Evolutionary conservation across 257 asterid species (phyloP), one percentile per base, ranked within the genome.

Genomic region (Petunia axillaris): DNA sequence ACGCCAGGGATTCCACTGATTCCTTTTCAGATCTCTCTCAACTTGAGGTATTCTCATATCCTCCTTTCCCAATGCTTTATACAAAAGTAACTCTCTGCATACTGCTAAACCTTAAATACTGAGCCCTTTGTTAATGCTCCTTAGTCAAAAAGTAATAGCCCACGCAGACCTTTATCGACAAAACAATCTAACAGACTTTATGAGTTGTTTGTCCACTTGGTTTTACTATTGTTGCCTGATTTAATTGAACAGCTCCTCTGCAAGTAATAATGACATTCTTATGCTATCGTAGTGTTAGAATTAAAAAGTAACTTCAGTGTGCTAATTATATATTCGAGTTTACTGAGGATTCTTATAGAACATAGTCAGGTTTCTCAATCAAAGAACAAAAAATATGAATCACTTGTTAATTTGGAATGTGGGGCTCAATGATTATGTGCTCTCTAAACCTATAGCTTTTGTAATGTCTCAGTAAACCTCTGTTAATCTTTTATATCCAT

Each of bases 1-100:
- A 77, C 80, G 70, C 96, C 66, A 82, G 81, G 80, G 79, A 60
- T 73, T 83, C 94, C 14, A 80, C 66, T 55, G 97, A 88, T 85
- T 82, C 91, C 77, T 85, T 95, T 62, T 86, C 96, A 8, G 94
- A 95, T 89, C 93, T 93, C 81, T 88, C 99, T 79, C 90, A 89
- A 82, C 94, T 95, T 62, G 95, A 95, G 98, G 98, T 91, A 89
- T 59, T 53, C 25, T 60, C 63, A 2, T 50, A 37, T 25, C 76
- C 60, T 35, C 64, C 37, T 52, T 64, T 53, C 3, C 1, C 8
- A 15, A 10, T 37, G 37, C 35, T 79, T 16, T 38, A 2, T 14
- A 38, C 64, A 76, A 50, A 50, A 48, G 52, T 77, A 3, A 25
- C 43, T 77, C 40, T 41, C 16, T 41, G 43, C 68, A 6, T 64